Evolutionary conservation across 2,329 filamentous ascomycete genomes (phyloP), one percentile per base, ranked within the genome.

Genomic region (Cladosporium sp.): DNA sequence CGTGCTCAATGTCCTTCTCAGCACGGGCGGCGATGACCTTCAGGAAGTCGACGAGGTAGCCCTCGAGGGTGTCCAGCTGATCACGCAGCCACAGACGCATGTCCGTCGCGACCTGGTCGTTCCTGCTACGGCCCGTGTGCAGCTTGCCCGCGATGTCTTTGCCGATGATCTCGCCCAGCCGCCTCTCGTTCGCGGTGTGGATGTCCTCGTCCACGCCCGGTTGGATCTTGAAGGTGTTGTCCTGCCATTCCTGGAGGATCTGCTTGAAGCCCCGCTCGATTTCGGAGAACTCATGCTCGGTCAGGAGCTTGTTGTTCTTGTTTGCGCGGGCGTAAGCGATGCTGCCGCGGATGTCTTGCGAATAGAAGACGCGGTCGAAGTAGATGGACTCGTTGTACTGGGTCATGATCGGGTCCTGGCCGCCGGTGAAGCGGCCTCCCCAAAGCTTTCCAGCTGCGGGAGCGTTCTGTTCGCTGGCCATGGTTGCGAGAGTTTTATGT

Each of bases 51-150:
- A 82, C 75, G 4, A 95, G 77, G 61, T 84, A 82, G 34, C 62
- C 68, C 61, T 95, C 88, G 48, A 95, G 81, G 58, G 77, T 76
- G 53, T 78, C 78, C 54, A 95, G 74, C 72, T 86, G 79, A 58
- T 91, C 84, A 41, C 89, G 80, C 58, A 95, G 73, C 89, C 89
- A 96, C 68, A 95, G 76, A 56, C 89, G 84, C 87, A 95, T 92
- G 64, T 95, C 89, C 18, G 86, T 91, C 44, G 85, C 89, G 53
- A 95, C 83, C 72, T 95, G 90, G 72, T 96, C 90, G 66, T 95
- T 95, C 61, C 90, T 81, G 69, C 86, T 91, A 49, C 91, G 85
- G 41, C 76, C 75, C n/a, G 90, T 95, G 72, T 95, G 91, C 54
- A 95, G 80, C 75, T 95, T 95, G 19, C 91, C 89, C 1, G 85